phyloP scores from a whole-genome alignment of 2,329 filamentous ascomycete species.

The Epichloe baconii region DNA sequence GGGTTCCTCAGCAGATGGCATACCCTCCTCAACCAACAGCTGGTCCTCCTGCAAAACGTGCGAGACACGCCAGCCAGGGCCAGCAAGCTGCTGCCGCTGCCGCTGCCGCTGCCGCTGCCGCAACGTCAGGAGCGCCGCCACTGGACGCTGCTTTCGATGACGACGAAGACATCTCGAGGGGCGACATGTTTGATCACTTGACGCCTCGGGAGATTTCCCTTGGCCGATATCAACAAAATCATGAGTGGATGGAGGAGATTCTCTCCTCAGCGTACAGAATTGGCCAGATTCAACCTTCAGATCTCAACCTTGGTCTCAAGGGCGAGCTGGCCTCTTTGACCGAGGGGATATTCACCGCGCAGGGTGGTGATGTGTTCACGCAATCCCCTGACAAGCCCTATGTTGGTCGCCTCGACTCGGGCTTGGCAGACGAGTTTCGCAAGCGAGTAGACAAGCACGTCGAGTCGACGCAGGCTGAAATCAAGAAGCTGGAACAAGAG shows the following conservation, averaged over 20 bases:
- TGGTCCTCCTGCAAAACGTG: conserved; percentile 42
- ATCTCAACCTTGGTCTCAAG: conserved; percentile 72
- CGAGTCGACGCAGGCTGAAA: conserved; percentile 62
- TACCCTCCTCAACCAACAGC: conserved; percentile 41
- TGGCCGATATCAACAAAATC: conserved; percentile 81
- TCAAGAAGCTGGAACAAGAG: conserved; percentile 68
- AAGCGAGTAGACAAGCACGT: conserved; percentile 63
- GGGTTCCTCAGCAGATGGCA: conserved; percentile 47
- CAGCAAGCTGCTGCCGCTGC: conserved; percentile 15
- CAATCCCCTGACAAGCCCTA: conserved; percentile 44
- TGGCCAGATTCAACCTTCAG: conserved; percentile 71
- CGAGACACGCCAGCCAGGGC: conserved; percentile 31
- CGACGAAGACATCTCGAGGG: conserved; percentile 75
- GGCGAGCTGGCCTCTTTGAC: conserved; percentile 75
- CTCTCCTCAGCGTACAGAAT: conserved; percentile 82
- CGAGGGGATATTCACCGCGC: conserved; percentile 67
- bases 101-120: conserved; percentile 7
- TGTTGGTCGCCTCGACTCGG: conserved; percentile 51
- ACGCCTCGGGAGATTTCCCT: conserved; percentile 83
- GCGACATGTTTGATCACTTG: conserved; percentile 81
- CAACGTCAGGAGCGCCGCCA: conserved; percentile 24
- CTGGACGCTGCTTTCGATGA: conserved; percentile 53
- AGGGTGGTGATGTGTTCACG: conserved; percentile 33
- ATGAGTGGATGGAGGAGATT: conserved; percentile 98
- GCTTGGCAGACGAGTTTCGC: conserved; percentile 73